These are phyloP conservation scores for Trichosporon sp. DNA, from an alignment of 1,284 basidiomycete species.

Conservation along the genomic window DNA sequence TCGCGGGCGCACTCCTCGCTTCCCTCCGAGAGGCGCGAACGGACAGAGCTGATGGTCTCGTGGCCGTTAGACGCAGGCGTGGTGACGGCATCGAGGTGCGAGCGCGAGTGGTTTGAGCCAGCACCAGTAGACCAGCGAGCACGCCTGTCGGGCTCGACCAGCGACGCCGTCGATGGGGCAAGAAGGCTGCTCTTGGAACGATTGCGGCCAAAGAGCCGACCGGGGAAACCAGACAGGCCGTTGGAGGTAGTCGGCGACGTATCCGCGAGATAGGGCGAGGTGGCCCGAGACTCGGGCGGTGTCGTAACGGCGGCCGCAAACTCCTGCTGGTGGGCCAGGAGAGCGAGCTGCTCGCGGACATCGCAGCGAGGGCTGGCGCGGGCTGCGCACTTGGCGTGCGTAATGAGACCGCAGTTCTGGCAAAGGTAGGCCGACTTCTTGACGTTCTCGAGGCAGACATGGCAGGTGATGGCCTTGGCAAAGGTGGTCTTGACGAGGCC, in stretches of 20 bases:
- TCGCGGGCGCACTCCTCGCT: conserved; percentile 27
- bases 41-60: conserved; percentile 23
- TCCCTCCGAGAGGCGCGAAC: conserved; percentile 29
- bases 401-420: conserved; percentile 83
- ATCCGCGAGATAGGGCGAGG: conserved; percentile 21
- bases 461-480: conserved; percentile 84
- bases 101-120: conserved; percentile 18
- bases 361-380: conserved; percentile 80
- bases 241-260: not conserved
- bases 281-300: conserved; percentile 19
- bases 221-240: conserved; percentile 22
- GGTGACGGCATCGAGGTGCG: not conserved
- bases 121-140: conserved; percentile 23
- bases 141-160: conserved; percentile 20
- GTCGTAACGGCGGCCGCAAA: conserved; percentile 7
- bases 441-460: conserved; percentile 76
- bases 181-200: conserved; percentile 26
- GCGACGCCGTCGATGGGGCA: conserved; percentile 24
- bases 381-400: conserved; percentile 74
- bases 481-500: conserved; percentile 89
- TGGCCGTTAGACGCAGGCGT: not conserved
- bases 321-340: conserved; percentile 42
- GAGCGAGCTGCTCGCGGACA: conserved; percentile 57
- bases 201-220: conserved; percentile 28
- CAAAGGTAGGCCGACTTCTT: conserved; percentile 88